These are phyloP conservation scores for Vitis riparia DNA, from an alignment of 164 flowering plant species.

Conservation along the genomic window DNA sequence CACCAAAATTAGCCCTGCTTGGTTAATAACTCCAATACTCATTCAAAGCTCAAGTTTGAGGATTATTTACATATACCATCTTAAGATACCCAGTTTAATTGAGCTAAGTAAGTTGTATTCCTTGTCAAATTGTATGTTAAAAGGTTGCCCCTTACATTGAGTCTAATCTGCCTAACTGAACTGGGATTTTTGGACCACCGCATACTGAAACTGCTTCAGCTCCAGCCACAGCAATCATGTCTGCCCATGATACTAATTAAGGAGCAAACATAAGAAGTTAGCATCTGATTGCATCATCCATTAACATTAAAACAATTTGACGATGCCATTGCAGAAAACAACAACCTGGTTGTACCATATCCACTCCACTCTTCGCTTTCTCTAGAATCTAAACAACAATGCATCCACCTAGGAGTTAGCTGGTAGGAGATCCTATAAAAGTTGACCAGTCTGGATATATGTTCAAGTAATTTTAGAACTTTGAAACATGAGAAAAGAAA, in stretches of 20 bases:
- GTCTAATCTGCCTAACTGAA: constrained; percentile 77
- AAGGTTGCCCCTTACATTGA: constrained; percentile 44
- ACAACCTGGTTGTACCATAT: constrained; percentile 57
- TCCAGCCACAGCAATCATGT: constrained; percentile 86
- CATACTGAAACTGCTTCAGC: constrained; percentile 88
- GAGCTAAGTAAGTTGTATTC: background rate
- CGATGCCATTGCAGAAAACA: constrained; percentile 7
- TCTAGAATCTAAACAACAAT: constrained; percentile 62
- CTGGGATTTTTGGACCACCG: constrained; percentile 83
- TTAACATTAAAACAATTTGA: background rate
- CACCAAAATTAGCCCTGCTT: background rate
- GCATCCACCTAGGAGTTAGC: constrained; percentile 38
- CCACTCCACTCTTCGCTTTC: constrained; percentile 73
- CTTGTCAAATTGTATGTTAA: background rate
- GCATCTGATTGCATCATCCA: background rate
- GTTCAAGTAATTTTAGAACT: background rate
- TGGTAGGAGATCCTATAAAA: constrained; percentile 11
- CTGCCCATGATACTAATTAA: constrained; percentile 81
- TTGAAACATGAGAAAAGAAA: background rate
- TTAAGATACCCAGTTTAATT: background rate
- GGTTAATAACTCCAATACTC: background rate
- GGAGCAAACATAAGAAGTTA: constrained; percentile 19
- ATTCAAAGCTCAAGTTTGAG: background rate
- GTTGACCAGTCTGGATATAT: constrained; percentile 9
- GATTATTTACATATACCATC: background rate